Evolutionary conservation across 2,329 filamentous ascomycete species (phyloP).

Genomic region (Ophiosphaerella narmari): DNA sequence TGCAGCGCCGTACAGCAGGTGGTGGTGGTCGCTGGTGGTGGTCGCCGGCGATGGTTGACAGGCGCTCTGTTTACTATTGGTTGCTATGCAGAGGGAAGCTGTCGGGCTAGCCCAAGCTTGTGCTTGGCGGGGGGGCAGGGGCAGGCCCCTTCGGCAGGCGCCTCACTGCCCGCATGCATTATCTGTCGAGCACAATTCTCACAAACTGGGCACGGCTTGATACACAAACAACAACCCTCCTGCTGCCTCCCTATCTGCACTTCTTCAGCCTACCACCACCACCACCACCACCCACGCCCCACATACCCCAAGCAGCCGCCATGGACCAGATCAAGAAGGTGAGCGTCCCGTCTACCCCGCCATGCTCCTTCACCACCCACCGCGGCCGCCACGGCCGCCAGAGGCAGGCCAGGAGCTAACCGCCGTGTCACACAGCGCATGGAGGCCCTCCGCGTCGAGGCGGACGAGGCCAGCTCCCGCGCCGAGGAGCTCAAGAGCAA

Average conservation of each 20-base stretch:
- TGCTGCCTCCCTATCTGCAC: constrained; percentile 3
- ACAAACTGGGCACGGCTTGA: constrained; percentile 13
- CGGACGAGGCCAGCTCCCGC: constrained; percentile 80
- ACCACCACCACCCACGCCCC: constrained; percentile 3
- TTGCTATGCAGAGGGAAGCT: constrained; percentile 4
- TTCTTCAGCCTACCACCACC: constrained; percentile 3
- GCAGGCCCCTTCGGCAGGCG: constrained; percentile 23
- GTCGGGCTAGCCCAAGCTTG: background rate
- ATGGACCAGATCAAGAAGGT: constrained; percentile 95
- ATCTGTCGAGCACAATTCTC: constrained; percentile 28
- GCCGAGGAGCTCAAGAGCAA: constrained; percentile 85
- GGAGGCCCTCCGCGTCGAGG: constrained; percentile 91
- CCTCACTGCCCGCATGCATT: constrained; percentile 35
- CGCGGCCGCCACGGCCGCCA: background rate
- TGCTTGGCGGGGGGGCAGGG: constrained; percentile 14
- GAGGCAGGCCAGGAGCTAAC: constrained; percentile 35
- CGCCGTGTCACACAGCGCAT: constrained; percentile 70
- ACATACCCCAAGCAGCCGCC: constrained; percentile 23
- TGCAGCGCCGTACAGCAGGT: background rate
- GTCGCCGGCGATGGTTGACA: constrained; percentile 4
- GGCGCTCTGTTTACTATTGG: constrained; percentile 31
- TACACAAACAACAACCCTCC: constrained; percentile 1
- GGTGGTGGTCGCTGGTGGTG: too few relatives aligned
- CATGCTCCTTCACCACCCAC: constrained; percentile 20
- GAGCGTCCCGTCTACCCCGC: constrained; percentile 54